phyloP scores from a whole-genome alignment of 78 protist genomes.

The Emiliania huxleyi region DNA sequence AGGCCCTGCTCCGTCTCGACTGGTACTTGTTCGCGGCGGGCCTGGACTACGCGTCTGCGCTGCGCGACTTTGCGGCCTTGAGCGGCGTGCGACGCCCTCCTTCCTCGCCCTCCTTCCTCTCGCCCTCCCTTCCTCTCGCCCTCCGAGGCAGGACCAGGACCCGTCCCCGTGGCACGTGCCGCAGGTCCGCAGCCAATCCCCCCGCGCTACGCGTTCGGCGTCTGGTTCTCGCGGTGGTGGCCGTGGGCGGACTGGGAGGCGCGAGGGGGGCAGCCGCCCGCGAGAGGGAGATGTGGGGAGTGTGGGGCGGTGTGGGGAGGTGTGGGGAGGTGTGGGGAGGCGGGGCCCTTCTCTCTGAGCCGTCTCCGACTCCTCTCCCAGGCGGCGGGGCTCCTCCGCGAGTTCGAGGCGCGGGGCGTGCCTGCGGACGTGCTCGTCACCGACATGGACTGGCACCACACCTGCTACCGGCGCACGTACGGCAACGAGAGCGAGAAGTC shows the following conservation, averaged over 20 bases:
- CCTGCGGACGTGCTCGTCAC: slow-evolving; percentile 63
- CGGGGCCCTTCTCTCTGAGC: too few species aligned
- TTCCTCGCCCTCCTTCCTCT: too few species aligned
- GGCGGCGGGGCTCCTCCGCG: neutral
- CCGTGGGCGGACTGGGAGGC: neutral
- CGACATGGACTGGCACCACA: slow-evolving; percentile 73
- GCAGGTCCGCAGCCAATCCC: slow-evolving; percentile 40
- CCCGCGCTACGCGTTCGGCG: slow-evolving; percentile 59
- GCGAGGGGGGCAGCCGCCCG: too few species aligned
- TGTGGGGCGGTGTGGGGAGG: too few species aligned
- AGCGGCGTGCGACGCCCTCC: too few species aligned
- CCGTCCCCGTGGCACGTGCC: too few species aligned
- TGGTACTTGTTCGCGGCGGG: slow-evolving; percentile 61
- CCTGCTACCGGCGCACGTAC: neutral
- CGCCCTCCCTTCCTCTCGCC: too few species aligned
- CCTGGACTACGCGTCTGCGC: slow-evolving; percentile 47
- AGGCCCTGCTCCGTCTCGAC: too few species aligned
- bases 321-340: too few species aligned
- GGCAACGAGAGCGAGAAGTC: neutral
- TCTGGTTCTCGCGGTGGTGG: slow-evolving; percentile 48
- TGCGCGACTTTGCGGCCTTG: slow-evolving; percentile 42
- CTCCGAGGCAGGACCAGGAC: too few species aligned
- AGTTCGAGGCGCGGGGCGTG: neutral
- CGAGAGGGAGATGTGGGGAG: too few species aligned
- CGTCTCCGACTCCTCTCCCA: too few species aligned